phyloP scores from a whole-genome alignment of 108 stramenopile species.

The Chaetoceros muelleri region DNA sequence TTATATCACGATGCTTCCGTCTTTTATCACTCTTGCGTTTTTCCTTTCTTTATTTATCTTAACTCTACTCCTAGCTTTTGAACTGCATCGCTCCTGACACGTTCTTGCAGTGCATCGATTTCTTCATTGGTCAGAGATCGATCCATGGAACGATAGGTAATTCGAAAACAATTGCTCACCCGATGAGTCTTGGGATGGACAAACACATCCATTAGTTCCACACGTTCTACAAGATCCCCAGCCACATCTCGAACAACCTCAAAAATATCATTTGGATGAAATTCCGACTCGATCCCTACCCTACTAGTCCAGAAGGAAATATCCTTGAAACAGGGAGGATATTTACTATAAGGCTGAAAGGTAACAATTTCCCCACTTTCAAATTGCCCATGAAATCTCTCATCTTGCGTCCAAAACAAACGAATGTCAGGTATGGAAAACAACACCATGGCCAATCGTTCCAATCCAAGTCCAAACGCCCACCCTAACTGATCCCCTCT shows the following conservation, averaged over 20 bases:
- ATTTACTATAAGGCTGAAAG: conserved; percentile 91
- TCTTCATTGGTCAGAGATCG: conserved; percentile 94
- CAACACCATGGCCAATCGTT: conserved; percentile 94
- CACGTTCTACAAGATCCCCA: conserved; percentile 88
- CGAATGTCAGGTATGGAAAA: conserved; percentile 97
- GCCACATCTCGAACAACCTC: conserved; percentile 84
- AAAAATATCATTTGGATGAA: conserved; percentile 82
- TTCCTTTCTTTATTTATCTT: conserved; percentile 34
- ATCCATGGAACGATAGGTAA: conserved; percentile 94
- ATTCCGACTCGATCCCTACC: conserved; percentile 11
- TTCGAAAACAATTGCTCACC: conserved; percentile 79
- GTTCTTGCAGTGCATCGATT: conserved; percentile 85
- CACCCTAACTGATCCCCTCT: conserved; percentile 48
- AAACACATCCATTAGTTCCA: conserved; percentile 88
- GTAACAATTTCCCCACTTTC: conserved; percentile 50
- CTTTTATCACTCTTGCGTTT: no score
- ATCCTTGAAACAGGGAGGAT: conserved; percentile 91
- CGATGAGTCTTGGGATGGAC: conserved; percentile 84
- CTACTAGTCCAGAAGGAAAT: conserved; percentile 76
- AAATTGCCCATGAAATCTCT: conserved; percentile 87
- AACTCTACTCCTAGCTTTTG: conserved; percentile 18
- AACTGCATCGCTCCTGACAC: conserved; percentile 29
- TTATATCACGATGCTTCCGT: no score
- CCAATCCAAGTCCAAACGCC: conserved; percentile 95
- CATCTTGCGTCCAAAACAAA: conserved; percentile 90